Evolutionary conservation across 1,284 basidiomycete species (phyloP), one percentile per base, ranked within the genome.

Genomic region (Bjerkandera adusta): DNA sequence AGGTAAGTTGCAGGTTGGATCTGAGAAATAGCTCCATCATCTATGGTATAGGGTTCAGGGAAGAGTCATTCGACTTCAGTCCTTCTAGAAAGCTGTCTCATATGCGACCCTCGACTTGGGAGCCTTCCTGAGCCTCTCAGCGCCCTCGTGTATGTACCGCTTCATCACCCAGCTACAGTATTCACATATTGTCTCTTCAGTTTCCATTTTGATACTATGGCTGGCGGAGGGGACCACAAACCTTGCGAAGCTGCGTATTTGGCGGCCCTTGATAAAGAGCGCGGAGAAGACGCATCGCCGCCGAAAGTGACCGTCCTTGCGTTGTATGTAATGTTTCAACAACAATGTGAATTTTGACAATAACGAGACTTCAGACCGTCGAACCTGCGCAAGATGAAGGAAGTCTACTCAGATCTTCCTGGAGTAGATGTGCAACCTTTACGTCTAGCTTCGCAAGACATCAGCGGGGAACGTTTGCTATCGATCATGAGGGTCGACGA

Each of bases 401-500:
- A 49, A 10, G 62, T 64, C 1, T 69, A 69, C 45, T 59, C 59
- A 1, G 50, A 44, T 8, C 53, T 67, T 7, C 52, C 56, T 1
- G 41, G 59, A 12, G 57, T 68, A n/a, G 39, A 33, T 0, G 66
- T 69, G 5, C 49, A 60, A 21, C 60, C 66, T 0, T 42, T 69
- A 37, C 54, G 57, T 36, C 59, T 69, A 45, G 56, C 62, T 2
- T 50, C 59, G 11, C 48, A 50, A 5, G 65, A 68, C 40, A 54
- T 69, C 22, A 63, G 58, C 39, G 65, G 59, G 0, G 57, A 62
- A 20, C 60, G 65, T 1, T 57, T 68, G 48, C 53, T 69, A 7
- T 56, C 65, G 3, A 63, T 69, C 55, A 69, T 69, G 67, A 62
- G 60, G 7, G 54, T 66, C 4, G 65, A 66, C 10, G 33, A 56